A percentile compares a stretch with the other conserved stretches of the same genome.
Conservation (phyloP, 2,329 filamentous ascomycete genomes). For the Aaosphaeria arxii region DNA sequence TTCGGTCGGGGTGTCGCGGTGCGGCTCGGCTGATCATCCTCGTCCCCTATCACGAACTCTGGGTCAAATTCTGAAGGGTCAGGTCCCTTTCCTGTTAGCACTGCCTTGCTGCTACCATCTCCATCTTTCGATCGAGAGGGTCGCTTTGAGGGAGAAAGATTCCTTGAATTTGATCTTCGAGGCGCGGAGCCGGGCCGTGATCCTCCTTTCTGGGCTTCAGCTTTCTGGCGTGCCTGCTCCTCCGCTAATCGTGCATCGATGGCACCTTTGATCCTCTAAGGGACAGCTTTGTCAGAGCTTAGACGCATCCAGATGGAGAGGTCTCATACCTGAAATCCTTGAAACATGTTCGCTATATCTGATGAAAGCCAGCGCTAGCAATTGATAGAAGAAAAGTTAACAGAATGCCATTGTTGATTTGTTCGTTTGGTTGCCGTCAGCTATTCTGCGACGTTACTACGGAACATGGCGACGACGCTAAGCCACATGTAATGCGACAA, state of each 20-base stretch:
- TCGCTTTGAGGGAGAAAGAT: conserved; percentile 37
- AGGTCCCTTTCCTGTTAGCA: conserved; percentile 56
- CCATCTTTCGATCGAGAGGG: conserved; percentile 27
- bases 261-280: conserved; percentile 74
- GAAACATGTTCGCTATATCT: conserved; percentile 26
- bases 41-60: conserved; percentile 83
- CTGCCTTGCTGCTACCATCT: conserved; percentile 29
- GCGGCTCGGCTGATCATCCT: conserved; percentile 64
- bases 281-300: conserved; percentile 13
- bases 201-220: conserved; percentile 27
- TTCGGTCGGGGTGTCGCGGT: conserved; percentile 57
- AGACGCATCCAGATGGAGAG: not conserved
- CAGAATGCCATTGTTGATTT: not conserved
- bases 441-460: conserved; percentile 16
- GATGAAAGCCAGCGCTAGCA: conserved; percentile 3
- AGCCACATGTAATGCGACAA: not conserved
- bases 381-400: no score
- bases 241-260: conserved; percentile 87
- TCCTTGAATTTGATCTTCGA: conserved; percentile 45
- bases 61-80: conserved; percentile 87
- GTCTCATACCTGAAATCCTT: not conserved
- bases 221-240: conserved; percentile 78
- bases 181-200: conserved; percentile 46
- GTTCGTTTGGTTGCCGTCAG: conserved; percentile 2
- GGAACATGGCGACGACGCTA: conserved; percentile 1